These are phyloP conservation scores for Penicillium italicum DNA, from an alignment of 2,329 filamentous ascomycete species.

Conservation along the genomic window DNA sequence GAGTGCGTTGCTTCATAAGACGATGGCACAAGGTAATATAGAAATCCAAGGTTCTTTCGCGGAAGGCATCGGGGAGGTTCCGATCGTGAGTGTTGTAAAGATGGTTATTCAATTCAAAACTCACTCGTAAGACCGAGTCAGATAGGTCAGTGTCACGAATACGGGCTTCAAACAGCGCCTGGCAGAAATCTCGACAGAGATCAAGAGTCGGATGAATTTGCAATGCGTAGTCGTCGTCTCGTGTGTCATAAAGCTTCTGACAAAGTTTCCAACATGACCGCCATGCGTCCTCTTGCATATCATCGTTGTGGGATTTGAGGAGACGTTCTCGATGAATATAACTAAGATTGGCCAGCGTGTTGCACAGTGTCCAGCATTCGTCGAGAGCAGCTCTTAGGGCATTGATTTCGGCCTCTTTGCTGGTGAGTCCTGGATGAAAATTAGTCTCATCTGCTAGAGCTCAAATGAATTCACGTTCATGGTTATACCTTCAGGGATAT, in stretches of 20 bases:
- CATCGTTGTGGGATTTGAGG: conserved; percentile 70
- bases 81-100: conserved; percentile 89
- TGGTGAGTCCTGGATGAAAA: conserved; percentile 36
- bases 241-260: conserved; percentile 79
- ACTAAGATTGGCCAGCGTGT: conserved; percentile 80
- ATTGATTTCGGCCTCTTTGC: conserved; percentile 56
- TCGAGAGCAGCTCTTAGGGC: conserved; percentile 73
- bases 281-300: conserved; percentile 85
- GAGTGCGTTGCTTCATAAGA: conserved; percentile 88
- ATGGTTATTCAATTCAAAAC: conserved; percentile 93
- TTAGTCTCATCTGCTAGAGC: conserved; percentile 23
- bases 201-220: conserved; percentile 74
- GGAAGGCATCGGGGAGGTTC: conserved; percentile 77
- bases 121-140: conserved; percentile 85
- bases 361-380: conserved; percentile 92
- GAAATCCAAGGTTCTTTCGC: conserved; percentile 86
- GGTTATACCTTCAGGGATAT: conserved; percentile 34
- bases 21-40: conserved; percentile 92
- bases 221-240: conserved; percentile 65
- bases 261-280: conserved; percentile 91
- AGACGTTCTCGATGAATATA: conserved; percentile 77
- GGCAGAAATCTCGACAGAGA: conserved; percentile 86
- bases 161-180: conserved; percentile 82
- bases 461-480: conserved; percentile 11
- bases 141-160: conserved; percentile 71